Evolutionary conservation across 495 filamentous ascomycete species (phyloP).

Genomic region (Aspergillus panamensis): DNA sequence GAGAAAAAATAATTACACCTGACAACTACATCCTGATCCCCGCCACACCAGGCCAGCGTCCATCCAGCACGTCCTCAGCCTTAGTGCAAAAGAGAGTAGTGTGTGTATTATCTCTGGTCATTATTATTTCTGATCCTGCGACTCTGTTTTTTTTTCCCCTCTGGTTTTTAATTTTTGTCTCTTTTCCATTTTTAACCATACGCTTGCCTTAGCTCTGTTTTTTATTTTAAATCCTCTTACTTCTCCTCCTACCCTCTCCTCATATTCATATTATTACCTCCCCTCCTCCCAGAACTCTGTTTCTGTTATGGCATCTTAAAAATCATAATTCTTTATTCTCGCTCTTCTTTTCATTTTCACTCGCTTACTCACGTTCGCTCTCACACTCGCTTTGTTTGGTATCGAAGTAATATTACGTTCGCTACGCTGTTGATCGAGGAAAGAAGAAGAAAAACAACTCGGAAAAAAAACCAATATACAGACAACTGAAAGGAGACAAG

Average conservation of each 20-base stretch:
- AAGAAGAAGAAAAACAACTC: conserved; percentile 2
- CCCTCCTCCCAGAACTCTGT: conserved; percentile 19
- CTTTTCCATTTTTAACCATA: conserved; percentile 22
- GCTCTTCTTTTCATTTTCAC: conserved; percentile 18
- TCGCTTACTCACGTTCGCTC: conserved; percentile 40
- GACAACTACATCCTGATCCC: conserved; percentile 10
- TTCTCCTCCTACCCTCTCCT: conserved; percentile 12
- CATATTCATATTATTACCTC: neutral
- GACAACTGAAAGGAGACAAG: conserved; percentile 8
- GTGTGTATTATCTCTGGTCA: conserved; percentile 18
- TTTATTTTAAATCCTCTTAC: conserved; percentile 12
- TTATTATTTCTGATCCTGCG: conserved; percentile 10
- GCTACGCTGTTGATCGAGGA: conserved; percentile 34
- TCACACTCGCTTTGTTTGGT: conserved; percentile 47
- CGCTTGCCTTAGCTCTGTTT: conserved; percentile 12
- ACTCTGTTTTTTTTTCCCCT: conserved; percentile 2
- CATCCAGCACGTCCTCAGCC: conserved; percentile 13
- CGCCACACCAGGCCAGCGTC: conserved; percentile 25
- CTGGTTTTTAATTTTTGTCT: conserved; percentile 9
- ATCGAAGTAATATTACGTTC: conserved; percentile 41
- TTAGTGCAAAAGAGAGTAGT: conserved; percentile 16
- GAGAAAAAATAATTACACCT: conserved; percentile 5
- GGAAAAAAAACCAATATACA: conserved; percentile 1
- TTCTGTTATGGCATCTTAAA: conserved; percentile 38
- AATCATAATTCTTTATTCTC: conserved; percentile 13